These are phyloP conservation scores for Emiliania huxleyi DNA, from an alignment of 78 protist genomes.

Conservation along the genomic window DNA sequence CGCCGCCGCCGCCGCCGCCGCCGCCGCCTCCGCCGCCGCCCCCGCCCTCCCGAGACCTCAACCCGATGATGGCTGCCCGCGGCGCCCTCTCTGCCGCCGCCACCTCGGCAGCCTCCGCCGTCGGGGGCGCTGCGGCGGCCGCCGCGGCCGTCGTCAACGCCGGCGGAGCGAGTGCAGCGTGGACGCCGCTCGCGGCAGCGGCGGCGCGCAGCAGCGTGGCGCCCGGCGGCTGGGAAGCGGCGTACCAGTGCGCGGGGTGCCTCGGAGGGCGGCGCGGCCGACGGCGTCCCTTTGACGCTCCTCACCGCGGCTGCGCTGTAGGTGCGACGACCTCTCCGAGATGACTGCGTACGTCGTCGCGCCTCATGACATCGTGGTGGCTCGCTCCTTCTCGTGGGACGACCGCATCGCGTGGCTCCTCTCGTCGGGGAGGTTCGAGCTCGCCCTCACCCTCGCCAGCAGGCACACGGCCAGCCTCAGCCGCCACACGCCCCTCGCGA, in stretches of 20 bases:
- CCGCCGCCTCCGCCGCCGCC: neutral
- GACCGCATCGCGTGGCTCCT: conserved; percentile 39
- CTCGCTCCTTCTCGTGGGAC: neutral
- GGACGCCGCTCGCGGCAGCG: too few species aligned
- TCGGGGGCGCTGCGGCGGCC: too few species aligned
- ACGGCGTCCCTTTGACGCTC: neutral
- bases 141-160: too few species aligned
- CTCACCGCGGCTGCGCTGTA: too few species aligned
- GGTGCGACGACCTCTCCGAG: neutral
- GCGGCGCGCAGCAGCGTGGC: neutral
- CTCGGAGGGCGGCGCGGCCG: neutral
- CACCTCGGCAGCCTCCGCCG: too few species aligned
- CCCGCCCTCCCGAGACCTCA: too few species aligned
- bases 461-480: neutral
- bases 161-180: too few species aligned
- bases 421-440: neutral
- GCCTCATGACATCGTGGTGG: conserved; percentile 28
- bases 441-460: neutral
- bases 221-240: neutral
- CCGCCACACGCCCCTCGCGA: neutral
- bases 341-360: neutral
- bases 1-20: neutral
- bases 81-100: too few species aligned
- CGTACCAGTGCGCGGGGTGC: neutral
- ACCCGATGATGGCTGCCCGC: too few species aligned